Evolutionary conservation across 2,329 filamentous ascomycete genomes (phyloP).

Genomic region (Nigrospora osmanthi): DNA sequence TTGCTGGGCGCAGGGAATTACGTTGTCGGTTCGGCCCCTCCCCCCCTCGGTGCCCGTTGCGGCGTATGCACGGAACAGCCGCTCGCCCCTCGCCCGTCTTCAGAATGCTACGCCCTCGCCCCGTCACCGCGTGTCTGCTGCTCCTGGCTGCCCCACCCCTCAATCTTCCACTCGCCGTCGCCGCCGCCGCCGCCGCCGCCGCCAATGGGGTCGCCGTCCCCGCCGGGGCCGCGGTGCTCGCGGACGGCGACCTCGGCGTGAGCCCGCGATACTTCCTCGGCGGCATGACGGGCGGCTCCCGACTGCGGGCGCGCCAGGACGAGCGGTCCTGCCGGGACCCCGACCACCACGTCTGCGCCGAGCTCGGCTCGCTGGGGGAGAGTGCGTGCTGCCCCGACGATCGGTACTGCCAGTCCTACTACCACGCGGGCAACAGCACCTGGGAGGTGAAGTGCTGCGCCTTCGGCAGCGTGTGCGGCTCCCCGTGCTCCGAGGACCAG

Average conservation of each 20-base stretch:
- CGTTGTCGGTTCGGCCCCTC: no score
- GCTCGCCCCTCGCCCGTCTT: no score
- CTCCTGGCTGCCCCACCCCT: no score
- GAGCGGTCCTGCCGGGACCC: not conserved
- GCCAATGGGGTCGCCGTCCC: not conserved
- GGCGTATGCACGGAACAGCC: no score
- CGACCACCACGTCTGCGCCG: constrained; percentile 1
- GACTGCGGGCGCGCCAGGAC: constrained; percentile 1
- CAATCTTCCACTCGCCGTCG: no score
- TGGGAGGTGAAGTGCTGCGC: constrained; percentile 19
- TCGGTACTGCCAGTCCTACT: constrained; percentile 3
- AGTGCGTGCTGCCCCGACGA: constrained; percentile 15
- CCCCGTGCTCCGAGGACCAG: constrained; percentile 16
- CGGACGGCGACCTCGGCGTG: not conserved
- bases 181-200: no score
- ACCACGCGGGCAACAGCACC: constrained; percentile 14
- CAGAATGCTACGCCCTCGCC: no score
- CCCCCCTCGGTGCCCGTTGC: no score
- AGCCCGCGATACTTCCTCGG: constrained; percentile 2
- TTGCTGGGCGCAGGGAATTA: no score
- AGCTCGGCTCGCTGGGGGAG: not conserved
- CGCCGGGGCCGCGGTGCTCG: not conserved
- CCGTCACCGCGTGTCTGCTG: no score
- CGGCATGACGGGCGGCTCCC: not conserved
- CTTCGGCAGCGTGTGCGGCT: constrained; percentile 20